A percentile compares a stretch with the other conserved stretches of the same genome.
These are phyloP conservation scores for Starmerella stigmatis DNA, from an alignment of 805 yeast genomes.

Conservation along the genomic window DNA sequence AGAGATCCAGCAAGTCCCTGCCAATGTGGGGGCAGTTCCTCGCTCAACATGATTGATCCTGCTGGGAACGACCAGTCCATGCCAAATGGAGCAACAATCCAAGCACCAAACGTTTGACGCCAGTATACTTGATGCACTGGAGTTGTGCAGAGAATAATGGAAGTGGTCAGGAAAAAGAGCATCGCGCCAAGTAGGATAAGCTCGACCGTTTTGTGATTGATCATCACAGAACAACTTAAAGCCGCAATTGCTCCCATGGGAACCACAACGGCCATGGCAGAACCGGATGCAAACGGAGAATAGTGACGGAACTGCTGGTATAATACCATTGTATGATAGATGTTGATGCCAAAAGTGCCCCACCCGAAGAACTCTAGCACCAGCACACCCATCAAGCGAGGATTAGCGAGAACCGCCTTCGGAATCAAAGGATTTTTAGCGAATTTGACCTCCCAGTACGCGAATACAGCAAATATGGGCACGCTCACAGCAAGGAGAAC, in stretches of 20 bases:
- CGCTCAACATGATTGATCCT: slow-evolving; percentile 51
- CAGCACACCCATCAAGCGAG: slow-evolving; percentile 38
- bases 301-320: slow-evolving; percentile 38
- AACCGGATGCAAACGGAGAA: slow-evolving; percentile 39
- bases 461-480: slow-evolving; percentile 37
- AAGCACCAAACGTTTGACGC: slow-evolving; percentile 45
- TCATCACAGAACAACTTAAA: slow-evolving; percentile 39
- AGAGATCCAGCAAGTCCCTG: slow-evolving; percentile 75
- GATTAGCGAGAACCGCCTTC: slow-evolving; percentile 37
- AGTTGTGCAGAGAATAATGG: slow-evolving; percentile 42
- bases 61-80: slow-evolving; percentile 74
- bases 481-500: slow-evolving; percentile 43
- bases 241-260: slow-evolving; percentile 51
- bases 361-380: slow-evolving; percentile 51
- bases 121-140: slow-evolving; percentile 53
- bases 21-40: slow-evolving; percentile 46
- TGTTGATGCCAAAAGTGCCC: slow-evolving; percentile 69
- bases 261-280: slow-evolving; percentile 38
- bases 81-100: slow-evolving; percentile 53
- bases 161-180: slow-evolving; percentile 46
- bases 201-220: slow-evolving; percentile 41
- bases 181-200: slow-evolving; percentile 42
- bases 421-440: slow-evolving; percentile 48
- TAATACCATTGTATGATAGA: slow-evolving; percentile 45
- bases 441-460: slow-evolving; percentile 39